Percentiles rank a stretch among this genome's conserved stretches.
phyloP scores from a whole-genome alignment of 345 rosid genomes.

The Jatropha curcas region DNA sequence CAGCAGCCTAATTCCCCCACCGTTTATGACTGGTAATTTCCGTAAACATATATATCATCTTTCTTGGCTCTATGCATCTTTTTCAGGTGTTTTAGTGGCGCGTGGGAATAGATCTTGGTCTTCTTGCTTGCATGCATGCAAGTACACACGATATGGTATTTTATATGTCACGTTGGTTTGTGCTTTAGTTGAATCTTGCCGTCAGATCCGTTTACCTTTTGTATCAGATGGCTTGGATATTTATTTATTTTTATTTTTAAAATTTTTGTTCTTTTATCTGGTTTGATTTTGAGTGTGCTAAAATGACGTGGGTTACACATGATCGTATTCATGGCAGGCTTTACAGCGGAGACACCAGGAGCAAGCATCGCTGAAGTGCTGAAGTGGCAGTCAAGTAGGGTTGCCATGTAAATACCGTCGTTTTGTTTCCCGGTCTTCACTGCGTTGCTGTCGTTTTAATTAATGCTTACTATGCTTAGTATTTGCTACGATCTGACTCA shows the following conservation, averaged over 20 bases:
- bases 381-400: not conserved
- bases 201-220: slow-evolving; percentile 2
- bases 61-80: not conserved
- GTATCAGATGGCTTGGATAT: slow-evolving; percentile 21
- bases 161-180: not conserved
- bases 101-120: slow-evolving; percentile 45
- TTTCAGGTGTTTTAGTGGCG: slow-evolving; percentile 33
- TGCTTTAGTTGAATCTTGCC: not conserved
- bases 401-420: slow-evolving; percentile 15
- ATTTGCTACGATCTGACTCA: not conserved
- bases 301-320: not conserved
- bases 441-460: not conserved
- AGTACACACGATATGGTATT: slow-evolving; percentile 9
- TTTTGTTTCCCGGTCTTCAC: not conserved
- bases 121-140: slow-evolving; percentile 18
- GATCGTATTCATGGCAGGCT: slow-evolving; percentile 53
- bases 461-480: not conserved
- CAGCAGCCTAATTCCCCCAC: slow-evolving; percentile 81
- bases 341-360: slow-evolving; percentile 86
- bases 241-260: not conserved
- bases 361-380: slow-evolving; percentile 57
- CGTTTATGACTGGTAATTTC: slow-evolving; percentile 81
- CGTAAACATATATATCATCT: not conserved
- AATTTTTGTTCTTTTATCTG: not conserved
- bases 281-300: not conserved